A percentile compares a stretch with the other conserved stretches of the same genome.
Evolutionary conservation across 2,329 filamentous ascomycete genomes (phyloP).

Genomic region (Aspergillus sergii): DNA sequence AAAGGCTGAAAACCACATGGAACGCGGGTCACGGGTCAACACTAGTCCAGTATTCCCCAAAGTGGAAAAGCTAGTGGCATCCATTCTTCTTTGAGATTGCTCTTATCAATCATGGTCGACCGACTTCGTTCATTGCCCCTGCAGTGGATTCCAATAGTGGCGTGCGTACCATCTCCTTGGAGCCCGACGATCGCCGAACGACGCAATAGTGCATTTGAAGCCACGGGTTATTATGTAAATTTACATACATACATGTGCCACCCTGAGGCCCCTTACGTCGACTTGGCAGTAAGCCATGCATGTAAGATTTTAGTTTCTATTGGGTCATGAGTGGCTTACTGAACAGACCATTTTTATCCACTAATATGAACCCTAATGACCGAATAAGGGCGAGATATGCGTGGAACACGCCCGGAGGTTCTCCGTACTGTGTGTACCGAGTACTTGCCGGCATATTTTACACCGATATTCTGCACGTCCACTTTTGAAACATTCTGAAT

Average conservation of each 20-base stretch:
- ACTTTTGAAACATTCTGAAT: background rate
- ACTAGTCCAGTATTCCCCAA: background rate
- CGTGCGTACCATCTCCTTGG: constrained; percentile 5
- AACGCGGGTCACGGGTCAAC: too few species aligned
- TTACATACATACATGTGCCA: background rate
- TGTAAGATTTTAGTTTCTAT: background rate
- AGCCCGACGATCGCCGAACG: constrained; percentile 6
- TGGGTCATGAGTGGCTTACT: background rate
- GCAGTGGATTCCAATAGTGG: background rate
- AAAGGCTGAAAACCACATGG: too few species aligned
- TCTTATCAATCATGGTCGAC: background rate
- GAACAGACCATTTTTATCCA: background rate
- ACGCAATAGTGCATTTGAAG: constrained; percentile 1
- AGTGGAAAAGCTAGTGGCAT: background rate
- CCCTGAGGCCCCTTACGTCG: background rate
- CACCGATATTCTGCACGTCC: background rate
- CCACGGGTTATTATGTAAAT: background rate
- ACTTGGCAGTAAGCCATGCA: background rate
- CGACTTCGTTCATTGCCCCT: constrained; percentile 1
- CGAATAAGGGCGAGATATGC: background rate
- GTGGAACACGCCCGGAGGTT: background rate
- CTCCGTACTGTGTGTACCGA: background rate
- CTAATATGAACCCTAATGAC: background rate
- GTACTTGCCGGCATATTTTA: background rate
- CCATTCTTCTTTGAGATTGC: background rate